Conservation (phyloP, 1,139 yeast genomes). For the Blastobotrys petasosporus region DNA sequence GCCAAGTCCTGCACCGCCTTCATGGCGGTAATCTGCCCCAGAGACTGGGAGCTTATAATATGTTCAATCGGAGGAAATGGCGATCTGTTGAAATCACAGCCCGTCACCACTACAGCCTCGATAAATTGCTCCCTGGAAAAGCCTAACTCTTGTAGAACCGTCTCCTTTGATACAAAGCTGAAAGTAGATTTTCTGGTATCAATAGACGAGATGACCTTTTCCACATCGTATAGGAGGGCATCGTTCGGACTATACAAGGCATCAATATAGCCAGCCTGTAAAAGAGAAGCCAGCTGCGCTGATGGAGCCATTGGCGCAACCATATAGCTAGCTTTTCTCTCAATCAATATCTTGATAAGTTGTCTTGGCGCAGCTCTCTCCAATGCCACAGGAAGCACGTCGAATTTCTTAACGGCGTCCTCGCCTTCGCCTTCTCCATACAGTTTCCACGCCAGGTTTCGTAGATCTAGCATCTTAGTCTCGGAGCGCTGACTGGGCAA, state of each 20-base stretch:
- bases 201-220: conserved; percentile 66
- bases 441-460: conserved; percentile 35
- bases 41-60: conserved; percentile 30
- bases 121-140: conserved; percentile 60
- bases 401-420: conserved; percentile 32
- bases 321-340: conserved; percentile 55
- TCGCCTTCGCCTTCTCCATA: conserved; percentile 33
- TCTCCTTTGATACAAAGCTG: conserved; percentile 55
- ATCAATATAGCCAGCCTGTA: conserved; percentile 51
- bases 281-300: conserved; percentile 71
- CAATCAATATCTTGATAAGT: conserved; percentile 52
- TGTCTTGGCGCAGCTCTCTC: conserved; percentile 35
- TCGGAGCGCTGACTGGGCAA: conserved; percentile 21
- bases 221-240: conserved; percentile 56
- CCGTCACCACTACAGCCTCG: conserved; percentile 71
- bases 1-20: conserved; percentile 42
- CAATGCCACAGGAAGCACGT: conserved; percentile 19
- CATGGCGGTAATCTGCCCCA: conserved; percentile 32
- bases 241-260: conserved; percentile 84
- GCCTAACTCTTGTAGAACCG: conserved; percentile 54
- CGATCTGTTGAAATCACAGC: conserved; percentile 63
- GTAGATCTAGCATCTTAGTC: conserved; percentile 17
- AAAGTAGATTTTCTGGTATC: conserved; percentile 62
- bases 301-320: conserved; percentile 82
- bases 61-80: conserved; percentile 48